phyloP scores from a whole-genome alignment of 257 asterid genomes.

The Phtheirospermum japonicum region DNA sequence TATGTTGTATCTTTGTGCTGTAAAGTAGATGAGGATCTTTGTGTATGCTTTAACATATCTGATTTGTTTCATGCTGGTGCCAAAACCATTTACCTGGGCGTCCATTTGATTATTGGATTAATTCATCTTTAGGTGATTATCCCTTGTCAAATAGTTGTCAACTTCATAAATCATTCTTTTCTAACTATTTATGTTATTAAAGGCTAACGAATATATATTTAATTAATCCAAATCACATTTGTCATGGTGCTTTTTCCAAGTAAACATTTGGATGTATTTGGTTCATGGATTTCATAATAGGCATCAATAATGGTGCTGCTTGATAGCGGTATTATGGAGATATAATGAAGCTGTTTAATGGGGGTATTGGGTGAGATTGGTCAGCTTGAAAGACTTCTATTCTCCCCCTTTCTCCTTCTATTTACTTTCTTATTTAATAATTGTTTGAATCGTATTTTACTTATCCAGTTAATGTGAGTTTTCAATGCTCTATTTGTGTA shows the following conservation, averaged over 20 bases:
- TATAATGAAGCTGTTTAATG: no score
- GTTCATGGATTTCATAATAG: neutral
- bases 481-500: constrained; percentile 9
- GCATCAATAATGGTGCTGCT: no score
- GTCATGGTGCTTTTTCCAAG: neutral
- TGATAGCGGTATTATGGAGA: no score
- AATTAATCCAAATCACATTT: constrained; percentile 8
- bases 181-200: constrained; percentile 1
- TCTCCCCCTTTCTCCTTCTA: neutral
- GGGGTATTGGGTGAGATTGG: neutral
- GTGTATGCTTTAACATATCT: no score
- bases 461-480: constrained; percentile 8
- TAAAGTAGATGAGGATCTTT: no score
- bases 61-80: no score
- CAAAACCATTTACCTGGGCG: no score
- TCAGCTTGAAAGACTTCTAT: neutral
- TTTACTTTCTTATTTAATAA: neutral
- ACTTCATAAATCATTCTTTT: no score
- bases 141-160: no score
- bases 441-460: neutral
- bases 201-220: neutral
- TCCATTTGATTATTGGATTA: no score
- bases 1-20: no score
- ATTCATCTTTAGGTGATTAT: no score
- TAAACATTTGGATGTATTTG: constrained; percentile 13